Conservation (phyloP, 768 basidiomycete species). For the Thelephora ganbajun region DNA sequence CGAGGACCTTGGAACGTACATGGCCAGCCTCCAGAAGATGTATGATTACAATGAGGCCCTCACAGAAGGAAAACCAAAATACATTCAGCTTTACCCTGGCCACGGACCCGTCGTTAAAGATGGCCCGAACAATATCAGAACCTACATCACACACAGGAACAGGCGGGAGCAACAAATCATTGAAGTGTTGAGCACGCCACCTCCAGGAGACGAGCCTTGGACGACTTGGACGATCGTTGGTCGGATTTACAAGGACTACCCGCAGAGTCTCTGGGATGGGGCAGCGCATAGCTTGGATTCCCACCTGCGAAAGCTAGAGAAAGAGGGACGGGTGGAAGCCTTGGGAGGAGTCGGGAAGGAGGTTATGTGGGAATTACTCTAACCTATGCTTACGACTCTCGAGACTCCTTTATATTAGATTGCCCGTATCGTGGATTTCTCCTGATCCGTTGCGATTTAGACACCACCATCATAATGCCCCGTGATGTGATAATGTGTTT, state of each 20-base stretch:
- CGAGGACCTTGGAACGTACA: slow-evolving; percentile 63
- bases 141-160: slow-evolving; percentile 70
- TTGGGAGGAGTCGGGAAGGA: slow-evolving; percentile 7
- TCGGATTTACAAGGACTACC: slow-evolving; percentile 58
- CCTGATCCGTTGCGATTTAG: neutral
- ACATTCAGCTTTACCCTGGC: slow-evolving; percentile 63
- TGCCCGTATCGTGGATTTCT: neutral
- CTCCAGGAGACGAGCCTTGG: slow-evolving; percentile 25
- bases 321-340: slow-evolving; percentile 40
- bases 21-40: slow-evolving; percentile 49
- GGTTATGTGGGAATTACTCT: slow-evolving; percentile 4
- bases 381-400: neutral
- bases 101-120: slow-evolving; percentile 72
- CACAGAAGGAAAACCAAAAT: slow-evolving; percentile 21
- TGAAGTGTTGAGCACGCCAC: slow-evolving; percentile 25
- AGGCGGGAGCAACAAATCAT: slow-evolving; percentile 75
- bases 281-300: slow-evolving; percentile 57
- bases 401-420: neutral
- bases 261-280: slow-evolving; percentile 53
- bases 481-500: too few relatives aligned
- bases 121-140: slow-evolving; percentile 44
- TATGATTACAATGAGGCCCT: slow-evolving; percentile 17
- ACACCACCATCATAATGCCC: too few relatives aligned
- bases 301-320: slow-evolving; percentile 61
- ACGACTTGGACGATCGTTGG: slow-evolving; percentile 55